Percentiles rank a stretch among this genome's conserved stretches.
Evolutionary conservation across 306 rosid species (phyloP).

Genomic region (Cicer chorassanicum): DNA sequence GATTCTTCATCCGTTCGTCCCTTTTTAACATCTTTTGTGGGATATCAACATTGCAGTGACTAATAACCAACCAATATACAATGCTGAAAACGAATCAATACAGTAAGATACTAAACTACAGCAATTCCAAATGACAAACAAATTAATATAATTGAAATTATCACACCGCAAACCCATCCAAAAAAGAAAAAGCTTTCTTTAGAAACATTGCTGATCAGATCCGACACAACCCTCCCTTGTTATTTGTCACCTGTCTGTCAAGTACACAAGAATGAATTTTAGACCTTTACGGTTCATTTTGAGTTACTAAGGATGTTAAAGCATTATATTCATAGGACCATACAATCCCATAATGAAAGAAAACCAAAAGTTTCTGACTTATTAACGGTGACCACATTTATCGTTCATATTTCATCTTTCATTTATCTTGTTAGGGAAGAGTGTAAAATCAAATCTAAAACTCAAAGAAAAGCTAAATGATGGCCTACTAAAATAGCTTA

Average conservation of each 20-base stretch:
- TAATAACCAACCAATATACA: conserved; percentile 36
- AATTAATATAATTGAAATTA: conserved; percentile 30
- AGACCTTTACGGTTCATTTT: not conserved
- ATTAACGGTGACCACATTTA: conserved; percentile 13
- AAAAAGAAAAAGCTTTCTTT: conserved; percentile 25
- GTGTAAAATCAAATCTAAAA: conserved; percentile 41
- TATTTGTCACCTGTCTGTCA: conserved; percentile 33
- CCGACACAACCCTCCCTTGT: conserved; percentile 23
- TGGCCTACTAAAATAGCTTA: conserved; percentile 44
- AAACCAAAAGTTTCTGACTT: conserved; percentile 26
- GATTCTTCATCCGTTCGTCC: too few relatives aligned
- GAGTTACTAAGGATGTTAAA: conserved; percentile 4
- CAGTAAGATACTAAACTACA: conserved; percentile 54
- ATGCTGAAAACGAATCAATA: conserved; percentile 43
- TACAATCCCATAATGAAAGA: conserved; percentile 22
- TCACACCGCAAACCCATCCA: conserved; percentile 50
- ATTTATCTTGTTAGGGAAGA: conserved; percentile 28
- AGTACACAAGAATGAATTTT: conserved; percentile 40
- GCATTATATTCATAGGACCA: conserved; percentile 2
- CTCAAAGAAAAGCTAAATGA: conserved; percentile 15
- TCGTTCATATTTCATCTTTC: conserved; percentile 30
- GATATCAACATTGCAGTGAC: not conserved
- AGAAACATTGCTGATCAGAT: conserved; percentile 15
- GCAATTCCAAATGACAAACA: conserved; percentile 23
- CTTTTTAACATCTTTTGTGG: not conserved